Conservation (phyloP, 345 rosid genomes). For the Anastatica hierochuntica region DNA sequence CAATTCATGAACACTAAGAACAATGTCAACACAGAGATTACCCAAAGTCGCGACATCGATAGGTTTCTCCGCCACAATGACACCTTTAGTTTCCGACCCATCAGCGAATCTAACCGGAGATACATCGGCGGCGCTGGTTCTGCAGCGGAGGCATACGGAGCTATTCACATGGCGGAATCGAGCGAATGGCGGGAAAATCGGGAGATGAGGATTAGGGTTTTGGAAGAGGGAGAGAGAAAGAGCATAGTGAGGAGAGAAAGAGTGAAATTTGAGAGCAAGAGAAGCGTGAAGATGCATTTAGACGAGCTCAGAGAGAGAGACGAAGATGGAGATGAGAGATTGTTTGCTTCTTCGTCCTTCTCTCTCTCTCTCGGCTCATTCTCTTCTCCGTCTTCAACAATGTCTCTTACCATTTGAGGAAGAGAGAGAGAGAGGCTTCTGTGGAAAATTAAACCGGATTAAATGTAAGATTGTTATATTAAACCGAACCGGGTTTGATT, state of each 20-base stretch:
- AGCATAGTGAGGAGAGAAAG: slow-evolving; percentile 25
- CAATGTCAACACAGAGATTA: slow-evolving; percentile 90
- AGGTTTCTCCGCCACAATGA: slow-evolving; percentile 29
- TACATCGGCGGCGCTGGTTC: slow-evolving; percentile 22
- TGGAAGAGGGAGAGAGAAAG: slow-evolving; percentile 16
- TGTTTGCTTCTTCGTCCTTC: slow-evolving; percentile 2
- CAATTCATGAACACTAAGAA: slow-evolving; percentile 67
- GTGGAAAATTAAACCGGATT: too few relatives aligned
- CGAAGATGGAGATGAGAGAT: not conserved
- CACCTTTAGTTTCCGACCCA: slow-evolving; percentile 21
- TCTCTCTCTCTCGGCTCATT: slow-evolving; percentile 1
- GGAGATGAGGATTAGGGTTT: slow-evolving; percentile 30
- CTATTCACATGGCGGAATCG: not conserved
- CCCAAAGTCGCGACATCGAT: slow-evolving; percentile 80
- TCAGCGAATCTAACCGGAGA: slow-evolving; percentile 24
- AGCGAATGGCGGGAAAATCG: slow-evolving; percentile 20
- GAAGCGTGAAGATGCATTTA: slow-evolving; percentile 47
- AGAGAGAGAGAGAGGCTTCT: too few relatives aligned
- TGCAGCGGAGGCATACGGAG: slow-evolving; percentile 22
- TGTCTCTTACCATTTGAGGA: too few relatives aligned
- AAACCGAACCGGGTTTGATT: too few relatives aligned
- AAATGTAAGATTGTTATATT: too few relatives aligned
- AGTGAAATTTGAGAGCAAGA: slow-evolving; percentile 28
- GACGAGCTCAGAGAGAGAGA: not conserved
- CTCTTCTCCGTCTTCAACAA: not conserved